Evolutionary conservation across 2,329 filamentous ascomycete species (phyloP), one percentile per base, ranked within the genome.

Genomic region (Colletotrichum chlorophyti): DNA sequence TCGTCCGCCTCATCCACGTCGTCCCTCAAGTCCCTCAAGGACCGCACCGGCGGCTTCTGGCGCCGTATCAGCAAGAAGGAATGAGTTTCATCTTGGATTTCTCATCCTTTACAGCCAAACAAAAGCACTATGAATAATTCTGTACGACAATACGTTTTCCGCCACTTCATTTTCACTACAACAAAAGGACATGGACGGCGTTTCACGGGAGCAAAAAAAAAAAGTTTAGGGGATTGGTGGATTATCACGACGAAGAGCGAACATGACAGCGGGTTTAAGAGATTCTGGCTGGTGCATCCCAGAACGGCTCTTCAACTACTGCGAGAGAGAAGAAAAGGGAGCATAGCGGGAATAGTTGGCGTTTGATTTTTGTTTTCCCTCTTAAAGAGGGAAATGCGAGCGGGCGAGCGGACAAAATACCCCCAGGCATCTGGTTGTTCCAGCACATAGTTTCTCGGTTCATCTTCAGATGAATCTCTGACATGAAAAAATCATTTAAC

Each of bases 331-430:
- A 23, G n/a, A 29, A 19, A 19, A 21, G 17, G 53, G 38, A 45
- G 47, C 47, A 53, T 31, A 24, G 47, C 47, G 38, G 48, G 40
- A 45, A 29, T 15, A 52, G 11, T 26, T 12, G 53, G 47, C 38
- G 72, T 75, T 76, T 79, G 72, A 72, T 76, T 77, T 74, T 78
- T 76, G 75, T 78, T n/a, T n/a, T n/a, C n/a, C n/a, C n/a, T n/a
- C n/a, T n/a, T n/a, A n/a, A n/a, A n/a, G 76, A 77, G 77, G 68
- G 65, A 68, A 65, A 71, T 76, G 21, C 26, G 7, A 48, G 50
- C 50, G 50, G 34, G 50, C 29, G 50, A 47, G 24, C 38, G 38
- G 40, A 51, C 34, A 60, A 27, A 58, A 78, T 74, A 77, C 75
- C 76, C 74, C 72, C 68, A 62, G 48, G 53, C 19, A 53, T 27